Evolutionary conservation across 306 rosid species (phyloP).

Genomic region (Lathyrus aphaca): DNA sequence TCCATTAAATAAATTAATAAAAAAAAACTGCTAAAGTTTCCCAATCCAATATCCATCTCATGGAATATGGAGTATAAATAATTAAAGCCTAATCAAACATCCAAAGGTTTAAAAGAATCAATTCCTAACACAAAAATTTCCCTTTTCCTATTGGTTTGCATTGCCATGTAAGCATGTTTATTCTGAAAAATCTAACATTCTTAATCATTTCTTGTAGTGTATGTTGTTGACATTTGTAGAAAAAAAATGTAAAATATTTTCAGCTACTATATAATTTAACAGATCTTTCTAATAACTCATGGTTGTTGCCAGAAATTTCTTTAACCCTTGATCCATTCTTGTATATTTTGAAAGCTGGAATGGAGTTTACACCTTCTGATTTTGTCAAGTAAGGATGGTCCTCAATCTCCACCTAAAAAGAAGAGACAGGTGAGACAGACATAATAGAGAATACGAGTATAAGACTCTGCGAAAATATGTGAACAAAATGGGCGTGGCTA

Average conservation of each 20-base stretch:
- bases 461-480: too few species aligned
- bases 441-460: too few species aligned
- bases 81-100: constrained; percentile 31
- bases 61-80: constrained; percentile 32
- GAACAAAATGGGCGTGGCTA: too few species aligned
- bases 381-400: constrained; percentile 84
- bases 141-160: constrained; percentile 30
- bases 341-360: constrained; percentile 90
- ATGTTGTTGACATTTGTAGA: constrained; percentile 9
- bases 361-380: constrained; percentile 68
- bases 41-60: constrained; percentile 26
- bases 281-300: constrained; percentile 69
- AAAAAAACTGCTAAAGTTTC: constrained; percentile 16
- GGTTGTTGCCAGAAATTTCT: constrained; percentile 71
- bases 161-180: constrained; percentile 31
- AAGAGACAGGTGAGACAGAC: too few species aligned
- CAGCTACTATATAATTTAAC: constrained; percentile 77
- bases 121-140: constrained; percentile 37
- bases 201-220: constrained; percentile 24
- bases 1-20: constrained; percentile 29
- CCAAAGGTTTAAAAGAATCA: constrained; percentile 41
- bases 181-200: constrained; percentile 9
- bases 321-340: constrained; percentile 86
- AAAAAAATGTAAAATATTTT: constrained; percentile 30
- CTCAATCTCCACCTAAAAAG: constrained; percentile 81